Conservation (phyloP, 164 flowering plant species). For the Nymphaea thermarum region DNA sequence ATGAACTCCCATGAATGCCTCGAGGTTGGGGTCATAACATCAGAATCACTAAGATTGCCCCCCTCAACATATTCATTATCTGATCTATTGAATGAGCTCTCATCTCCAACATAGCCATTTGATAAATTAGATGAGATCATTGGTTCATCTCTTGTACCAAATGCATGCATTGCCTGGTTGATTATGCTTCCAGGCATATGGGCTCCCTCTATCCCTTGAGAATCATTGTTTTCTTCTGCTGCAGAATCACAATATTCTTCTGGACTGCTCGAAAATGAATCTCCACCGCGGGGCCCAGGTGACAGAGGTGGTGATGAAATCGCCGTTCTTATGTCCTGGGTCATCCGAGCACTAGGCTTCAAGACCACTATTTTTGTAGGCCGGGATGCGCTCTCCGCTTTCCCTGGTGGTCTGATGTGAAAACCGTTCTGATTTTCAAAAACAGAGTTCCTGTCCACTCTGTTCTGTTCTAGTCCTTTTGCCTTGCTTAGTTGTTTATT, state of each 20-base stretch:
- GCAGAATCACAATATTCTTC: not conserved
- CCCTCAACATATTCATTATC: slow-evolving; percentile 46
- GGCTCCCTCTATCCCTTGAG: slow-evolving; percentile 15
- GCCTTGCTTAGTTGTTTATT: slow-evolving; percentile 13
- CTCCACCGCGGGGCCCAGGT: slow-evolving; percentile 1
- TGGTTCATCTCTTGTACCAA: slow-evolving; percentile 40
- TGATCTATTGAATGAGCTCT: slow-evolving; percentile 68
- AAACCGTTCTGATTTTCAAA: not conserved
- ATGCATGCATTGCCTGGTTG: not conserved
- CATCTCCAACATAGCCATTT: slow-evolving; percentile 79
- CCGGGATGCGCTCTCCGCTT: slow-evolving; percentile 11
- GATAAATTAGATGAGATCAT: slow-evolving; percentile 62
- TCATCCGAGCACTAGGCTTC: slow-evolving; percentile 62
- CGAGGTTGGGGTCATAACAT: slow-evolving; percentile 65
- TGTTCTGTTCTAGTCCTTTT: slow-evolving; percentile 12
- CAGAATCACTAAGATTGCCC: slow-evolving; percentile 69
- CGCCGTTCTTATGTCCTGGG: slow-evolving; percentile 33
- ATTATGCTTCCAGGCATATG: not conserved
- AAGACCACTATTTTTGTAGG: slow-evolving; percentile 37
- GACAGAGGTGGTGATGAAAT: slow-evolving; percentile 17
- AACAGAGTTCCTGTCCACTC: not conserved
- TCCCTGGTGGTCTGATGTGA: not conserved
- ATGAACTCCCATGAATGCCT: slow-evolving; percentile 76
- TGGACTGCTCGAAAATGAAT: not conserved
- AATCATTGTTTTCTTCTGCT: not conserved